Conservation (phyloP, 768 basidiomycete species). For the Tylopilus plumbeoviolaceoides region DNA sequence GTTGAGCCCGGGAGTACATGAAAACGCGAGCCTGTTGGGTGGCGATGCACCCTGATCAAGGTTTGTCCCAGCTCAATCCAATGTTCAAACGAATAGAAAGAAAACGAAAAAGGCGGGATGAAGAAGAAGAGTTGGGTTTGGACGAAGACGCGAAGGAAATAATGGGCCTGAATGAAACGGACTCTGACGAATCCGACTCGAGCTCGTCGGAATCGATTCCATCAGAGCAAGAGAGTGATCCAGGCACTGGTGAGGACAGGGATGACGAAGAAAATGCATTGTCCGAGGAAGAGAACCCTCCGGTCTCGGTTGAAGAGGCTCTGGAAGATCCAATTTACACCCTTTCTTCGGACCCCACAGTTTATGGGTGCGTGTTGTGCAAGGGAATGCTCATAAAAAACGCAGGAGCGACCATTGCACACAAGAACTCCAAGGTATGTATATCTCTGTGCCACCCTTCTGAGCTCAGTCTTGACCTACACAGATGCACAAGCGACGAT, state of each 20-base stretch:
- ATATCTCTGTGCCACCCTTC: conserved; percentile 10
- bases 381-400: conserved; percentile 71
- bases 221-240: conserved; percentile 20
- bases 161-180: conserved; percentile 68
- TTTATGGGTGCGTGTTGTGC: conserved; percentile 63
- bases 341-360: conserved; percentile 50
- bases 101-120: conserved; percentile 52
- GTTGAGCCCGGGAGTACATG: conserved; percentile 29
- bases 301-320: conserved; percentile 55
- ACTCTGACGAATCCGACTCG: conserved; percentile 57
- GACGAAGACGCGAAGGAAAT: conserved; percentile 61
- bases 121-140: conserved; percentile 62
- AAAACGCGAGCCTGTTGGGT: conserved; percentile 15
- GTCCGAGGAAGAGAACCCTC: conserved; percentile 31
- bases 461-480: background rate
- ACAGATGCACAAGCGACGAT: conserved; percentile 63
- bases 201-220: conserved; percentile 11
- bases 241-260: conserved; percentile 16
- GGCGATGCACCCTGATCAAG: conserved; percentile 20
- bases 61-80: background rate
- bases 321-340: conserved; percentile 62
- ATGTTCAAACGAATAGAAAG: conserved; percentile 85
- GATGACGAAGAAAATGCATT: conserved; percentile 27
- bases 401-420: conserved; percentile 48
- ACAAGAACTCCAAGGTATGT: conserved; percentile 63